These are phyloP conservation scores for Podospora anserina DNA, from an alignment of 495 filamentous ascomycete genomes.

Conservation along the genomic window DNA sequence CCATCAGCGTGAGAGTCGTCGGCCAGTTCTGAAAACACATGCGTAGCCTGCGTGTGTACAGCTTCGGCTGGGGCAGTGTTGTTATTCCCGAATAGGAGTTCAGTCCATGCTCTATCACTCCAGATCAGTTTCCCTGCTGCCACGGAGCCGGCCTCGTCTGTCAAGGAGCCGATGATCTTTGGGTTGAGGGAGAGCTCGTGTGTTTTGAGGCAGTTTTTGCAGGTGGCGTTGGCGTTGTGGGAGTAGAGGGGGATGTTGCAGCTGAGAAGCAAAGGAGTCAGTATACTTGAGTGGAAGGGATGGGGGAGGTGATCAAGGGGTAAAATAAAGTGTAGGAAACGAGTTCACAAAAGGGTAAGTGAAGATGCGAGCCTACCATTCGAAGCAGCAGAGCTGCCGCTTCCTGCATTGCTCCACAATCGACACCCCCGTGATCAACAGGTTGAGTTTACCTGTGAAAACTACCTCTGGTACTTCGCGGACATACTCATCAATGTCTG, in stretches of 20 bases:
- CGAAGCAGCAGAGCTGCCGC: constrained; percentile 50
- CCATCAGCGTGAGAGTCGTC: not conserved
- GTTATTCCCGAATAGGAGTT: constrained; percentile 46
- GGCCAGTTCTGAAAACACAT: no score
- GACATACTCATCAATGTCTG: constrained; percentile 59
- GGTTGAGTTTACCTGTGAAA: constrained; percentile 59
- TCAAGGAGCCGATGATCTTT: constrained; percentile 47
- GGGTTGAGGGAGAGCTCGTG: constrained; percentile 54
- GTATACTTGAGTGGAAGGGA: not conserved
- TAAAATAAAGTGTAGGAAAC: no score
- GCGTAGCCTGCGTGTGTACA: no score
- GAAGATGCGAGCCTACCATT: constrained; percentile 47
- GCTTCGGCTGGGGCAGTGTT: no score
- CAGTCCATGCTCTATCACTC: constrained; percentile 50
- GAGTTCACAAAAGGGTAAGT: not conserved
- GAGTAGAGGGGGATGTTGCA: constrained; percentile 57
- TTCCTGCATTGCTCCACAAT: constrained; percentile 46
- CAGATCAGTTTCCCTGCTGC: constrained; percentile 50
- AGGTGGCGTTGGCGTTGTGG: constrained; percentile 45
- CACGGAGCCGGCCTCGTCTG: constrained; percentile 56
- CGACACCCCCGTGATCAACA: constrained; percentile 54
- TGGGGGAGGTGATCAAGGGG: not conserved
- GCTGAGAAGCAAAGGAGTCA: constrained; percentile 28
- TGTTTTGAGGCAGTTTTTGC: constrained; percentile 51
- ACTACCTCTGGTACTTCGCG: constrained; percentile 32